phyloP scores from a whole-genome alignment of 2,329 filamentous ascomycete genomes.

The Fusarium musae region DNA sequence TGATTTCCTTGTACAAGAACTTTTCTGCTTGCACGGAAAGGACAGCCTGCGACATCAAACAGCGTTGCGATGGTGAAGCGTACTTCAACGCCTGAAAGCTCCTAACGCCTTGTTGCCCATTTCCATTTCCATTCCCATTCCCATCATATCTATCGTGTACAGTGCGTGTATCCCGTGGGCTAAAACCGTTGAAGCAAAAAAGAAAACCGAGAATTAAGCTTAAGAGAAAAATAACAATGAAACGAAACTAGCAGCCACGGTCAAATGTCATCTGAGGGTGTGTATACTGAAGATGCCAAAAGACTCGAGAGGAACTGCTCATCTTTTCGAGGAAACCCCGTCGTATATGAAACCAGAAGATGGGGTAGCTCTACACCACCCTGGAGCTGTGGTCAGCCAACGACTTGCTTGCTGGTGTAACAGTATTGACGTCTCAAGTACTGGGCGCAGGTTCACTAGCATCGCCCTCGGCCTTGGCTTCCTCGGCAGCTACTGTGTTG shows the following conservation, averaged over 20 bases:
- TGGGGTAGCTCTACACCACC: background rate
- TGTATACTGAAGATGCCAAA: background rate
- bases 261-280: background rate
- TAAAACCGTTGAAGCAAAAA: constrained; percentile 15
- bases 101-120: constrained; percentile 34
- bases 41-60: background rate
- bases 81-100: constrained; percentile 8
- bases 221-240: background rate
- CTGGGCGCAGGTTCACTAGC: background rate
- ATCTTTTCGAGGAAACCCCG: background rate
- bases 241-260: background rate
- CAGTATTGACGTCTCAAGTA: background rate
- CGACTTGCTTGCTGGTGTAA: background rate
- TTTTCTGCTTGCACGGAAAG: constrained; percentile 10
- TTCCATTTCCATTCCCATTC: background rate
- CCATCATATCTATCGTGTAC: constrained; percentile 36
- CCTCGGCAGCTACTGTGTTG: background rate
- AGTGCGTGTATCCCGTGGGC: constrained; percentile 21
- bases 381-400: background rate
- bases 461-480: background rate
- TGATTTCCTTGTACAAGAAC: background rate
- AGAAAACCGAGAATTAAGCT: background rate
- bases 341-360: background rate
- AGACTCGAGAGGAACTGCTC: background rate
- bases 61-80: background rate